Base-by-base conservation (phyloP, 495 filamentous ascomycete species). In the Achaetomiella virescens region DNA sequence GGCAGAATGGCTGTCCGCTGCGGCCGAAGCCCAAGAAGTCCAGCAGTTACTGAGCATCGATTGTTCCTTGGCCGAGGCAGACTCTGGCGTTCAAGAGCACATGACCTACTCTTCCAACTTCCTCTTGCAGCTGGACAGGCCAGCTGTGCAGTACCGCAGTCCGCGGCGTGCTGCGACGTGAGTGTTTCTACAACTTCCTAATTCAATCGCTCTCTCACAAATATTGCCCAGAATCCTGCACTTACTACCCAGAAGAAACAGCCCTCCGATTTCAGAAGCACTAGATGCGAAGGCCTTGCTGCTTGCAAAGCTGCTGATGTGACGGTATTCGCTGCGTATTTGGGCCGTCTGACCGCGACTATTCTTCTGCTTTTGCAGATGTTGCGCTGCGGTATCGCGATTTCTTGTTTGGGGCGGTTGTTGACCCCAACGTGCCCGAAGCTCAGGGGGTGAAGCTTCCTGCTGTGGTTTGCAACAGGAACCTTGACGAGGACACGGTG, bases 281-380 rank as follows among this genome's bases (percentile, higher is more conserved):
- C 29, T 49, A 15, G 27, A 53, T 6, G 36, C 43, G 55, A 62
- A 1, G 54, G 55, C 1, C 33, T 75, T 1, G 33, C 56, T 14
- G 47, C 40, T 0, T 76, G 75, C 61, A 71, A 70, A 51, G 57
- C 52, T 3, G 47, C 63, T 12, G 74, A 76, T 25, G 68, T 72
- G 35, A 62, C 50, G 0, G 66, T 73, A 7, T 70, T 77, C 40
- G 57, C 76, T 11, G 72, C 66, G 0, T 77, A 73, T 43, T 40
- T 72, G 25, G 57, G 52, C 38, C 18, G 31, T 36, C 24, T 11
- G 58, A 52, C 12, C 9, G 11, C 8, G 42, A 37, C 11, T 61
- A 46, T 1, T 54, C 40, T 15, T 40, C 46, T 12, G 43, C 46
- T 24, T 73, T 72, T 46, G 48, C 54, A 1, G 52, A 57, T 7